Percentiles rank a stretch among this genome's conserved stretches.
These are phyloP conservation scores for Nakaseomyces nivariensis DNA, from an alignment of 1,139 yeast genomes.

Conservation along the genomic window DNA sequence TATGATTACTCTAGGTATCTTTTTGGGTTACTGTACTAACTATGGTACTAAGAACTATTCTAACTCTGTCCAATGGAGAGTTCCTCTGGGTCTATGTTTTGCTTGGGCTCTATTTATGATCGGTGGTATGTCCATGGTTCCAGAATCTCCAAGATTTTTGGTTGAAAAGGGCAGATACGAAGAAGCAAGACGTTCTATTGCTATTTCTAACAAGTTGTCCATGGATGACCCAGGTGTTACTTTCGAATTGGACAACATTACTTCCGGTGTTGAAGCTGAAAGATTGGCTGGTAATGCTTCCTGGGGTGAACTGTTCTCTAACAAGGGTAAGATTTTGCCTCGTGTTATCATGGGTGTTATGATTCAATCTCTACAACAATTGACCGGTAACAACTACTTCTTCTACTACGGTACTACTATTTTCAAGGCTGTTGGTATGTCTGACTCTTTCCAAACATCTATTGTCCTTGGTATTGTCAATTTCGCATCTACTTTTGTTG, in stretches of 20 bases:
- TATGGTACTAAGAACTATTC: constrained; percentile 42
- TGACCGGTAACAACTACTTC: constrained; percentile 5
- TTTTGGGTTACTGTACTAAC: constrained; percentile 50
- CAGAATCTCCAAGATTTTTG: constrained; percentile 68
- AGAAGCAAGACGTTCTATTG: constrained; percentile 43
- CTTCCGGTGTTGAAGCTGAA: constrained; percentile 47
- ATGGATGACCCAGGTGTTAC: constrained; percentile 37
- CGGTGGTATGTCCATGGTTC: constrained; percentile 52
- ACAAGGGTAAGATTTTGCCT: constrained; percentile 36
- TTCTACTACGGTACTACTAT: constrained; percentile 6
- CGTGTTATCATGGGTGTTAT: constrained; percentile 54
- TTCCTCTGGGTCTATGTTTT: constrained; percentile 44
- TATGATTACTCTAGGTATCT: constrained; percentile 50
- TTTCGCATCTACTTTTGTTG: constrained; percentile 59
- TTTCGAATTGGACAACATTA: constrained; percentile 48
- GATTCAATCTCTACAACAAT: constrained; percentile 35
- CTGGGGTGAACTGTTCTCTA: constrained; percentile 30
- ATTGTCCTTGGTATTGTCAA: constrained; percentile 67
- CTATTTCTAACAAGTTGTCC: constrained; percentile 37
- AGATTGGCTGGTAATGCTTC: constrained; percentile 28
- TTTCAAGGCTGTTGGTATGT: constrained; percentile 35
- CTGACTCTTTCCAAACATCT: constrained; percentile 61
- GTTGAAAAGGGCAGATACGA: constrained; percentile 42
- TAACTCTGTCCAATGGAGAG: constrained; percentile 47
- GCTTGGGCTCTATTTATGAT: constrained; percentile 33